Evolutionary conservation across 805 yeast genomes (phyloP).

Genomic region (Cyberlindnera americana): DNA sequence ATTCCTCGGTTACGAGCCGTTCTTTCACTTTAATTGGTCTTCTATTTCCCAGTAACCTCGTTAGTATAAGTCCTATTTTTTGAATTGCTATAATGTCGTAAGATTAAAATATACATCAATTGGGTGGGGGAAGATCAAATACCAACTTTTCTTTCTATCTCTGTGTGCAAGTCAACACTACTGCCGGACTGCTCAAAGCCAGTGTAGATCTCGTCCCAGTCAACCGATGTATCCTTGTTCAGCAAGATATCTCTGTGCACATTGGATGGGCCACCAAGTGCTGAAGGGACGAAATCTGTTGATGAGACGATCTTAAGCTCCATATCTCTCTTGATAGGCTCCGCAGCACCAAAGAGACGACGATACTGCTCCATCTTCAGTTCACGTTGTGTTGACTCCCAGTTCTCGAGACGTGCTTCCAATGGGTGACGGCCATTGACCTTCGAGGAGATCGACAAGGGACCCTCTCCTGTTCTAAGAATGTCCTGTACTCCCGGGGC

Average conservation of each 20-base stretch:
- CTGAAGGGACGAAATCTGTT: slow-evolving; percentile 65
- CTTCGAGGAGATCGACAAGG: slow-evolving; percentile 47
- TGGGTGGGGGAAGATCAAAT: slow-evolving; percentile 5
- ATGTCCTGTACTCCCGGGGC: slow-evolving; percentile 71
- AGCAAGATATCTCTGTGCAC: slow-evolving; percentile 74
- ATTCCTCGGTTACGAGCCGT: too few relatives aligned
- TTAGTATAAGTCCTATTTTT: too few relatives aligned
- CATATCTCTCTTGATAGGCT: slow-evolving; percentile 89
- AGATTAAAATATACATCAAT: neutral
- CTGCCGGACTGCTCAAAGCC: slow-evolving; percentile 36
- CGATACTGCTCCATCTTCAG: slow-evolving; percentile 74
- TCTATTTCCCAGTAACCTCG: too few relatives aligned
- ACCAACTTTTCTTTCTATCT: slow-evolving; percentile 58
- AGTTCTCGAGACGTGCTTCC: slow-evolving; percentile 66
- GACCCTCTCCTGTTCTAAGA: slow-evolving; percentile 63
- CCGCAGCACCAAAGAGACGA: slow-evolving; percentile 87
- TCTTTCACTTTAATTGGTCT: too few relatives aligned
- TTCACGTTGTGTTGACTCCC: slow-evolving; percentile 76
- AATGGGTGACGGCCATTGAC: slow-evolving; percentile 83
- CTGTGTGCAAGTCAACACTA: slow-evolving; percentile 61
- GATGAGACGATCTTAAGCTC: slow-evolving; percentile 71
- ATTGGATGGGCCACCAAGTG: slow-evolving; percentile 54
- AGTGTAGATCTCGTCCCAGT: slow-evolving; percentile 91
- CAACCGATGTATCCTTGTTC: slow-evolving; percentile 73
- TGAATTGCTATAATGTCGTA: too few relatives aligned